Conservation (phyloP, 139 green algal genomes). For the Volvox reticuliferus region DNA sequence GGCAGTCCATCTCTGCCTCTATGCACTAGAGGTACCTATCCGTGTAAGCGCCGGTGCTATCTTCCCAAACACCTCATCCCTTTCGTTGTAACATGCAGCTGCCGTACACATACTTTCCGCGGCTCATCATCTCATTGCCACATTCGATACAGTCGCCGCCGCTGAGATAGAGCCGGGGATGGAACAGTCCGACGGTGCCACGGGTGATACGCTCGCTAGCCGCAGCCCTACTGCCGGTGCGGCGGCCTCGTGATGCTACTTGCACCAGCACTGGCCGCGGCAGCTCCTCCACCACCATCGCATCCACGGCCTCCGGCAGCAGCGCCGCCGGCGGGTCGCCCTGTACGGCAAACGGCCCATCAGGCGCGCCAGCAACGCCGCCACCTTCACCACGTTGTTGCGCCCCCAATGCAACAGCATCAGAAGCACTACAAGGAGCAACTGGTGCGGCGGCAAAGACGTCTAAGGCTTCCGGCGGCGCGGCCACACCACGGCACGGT, state of each 20-base stretch:
- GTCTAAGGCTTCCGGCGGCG: too few species aligned
- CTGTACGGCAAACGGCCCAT: neutral
- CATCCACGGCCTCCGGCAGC: neutral
- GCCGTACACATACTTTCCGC: neutral
- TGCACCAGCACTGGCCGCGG: slow-evolving; percentile 14
- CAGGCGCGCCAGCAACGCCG: neutral
- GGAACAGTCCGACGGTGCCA: slow-evolving; percentile 16
- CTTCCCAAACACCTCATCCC: neutral
- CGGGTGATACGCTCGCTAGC: neutral
- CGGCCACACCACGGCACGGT: too few species aligned
- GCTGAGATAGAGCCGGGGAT: slow-evolving; percentile 16
- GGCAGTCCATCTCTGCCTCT: too few species aligned
- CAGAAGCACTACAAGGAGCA: neutral
- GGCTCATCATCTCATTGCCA: slow-evolving; percentile 13
- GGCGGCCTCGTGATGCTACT: neutral
- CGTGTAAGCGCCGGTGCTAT: neutral
- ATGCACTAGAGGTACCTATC: too few species aligned
- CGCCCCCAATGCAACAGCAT: neutral
- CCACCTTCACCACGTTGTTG: neutral
- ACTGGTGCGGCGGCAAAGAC: neutral
- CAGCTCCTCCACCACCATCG: neutral
- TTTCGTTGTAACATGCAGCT: neutral
- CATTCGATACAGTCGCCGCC: slow-evolving; percentile 41
- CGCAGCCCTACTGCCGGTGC: too few species aligned
- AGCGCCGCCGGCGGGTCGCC: neutral